Evolutionary conservation across 2,329 filamentous ascomycete species (phyloP).

Genomic region (Sordariomycetes sp.): DNA sequence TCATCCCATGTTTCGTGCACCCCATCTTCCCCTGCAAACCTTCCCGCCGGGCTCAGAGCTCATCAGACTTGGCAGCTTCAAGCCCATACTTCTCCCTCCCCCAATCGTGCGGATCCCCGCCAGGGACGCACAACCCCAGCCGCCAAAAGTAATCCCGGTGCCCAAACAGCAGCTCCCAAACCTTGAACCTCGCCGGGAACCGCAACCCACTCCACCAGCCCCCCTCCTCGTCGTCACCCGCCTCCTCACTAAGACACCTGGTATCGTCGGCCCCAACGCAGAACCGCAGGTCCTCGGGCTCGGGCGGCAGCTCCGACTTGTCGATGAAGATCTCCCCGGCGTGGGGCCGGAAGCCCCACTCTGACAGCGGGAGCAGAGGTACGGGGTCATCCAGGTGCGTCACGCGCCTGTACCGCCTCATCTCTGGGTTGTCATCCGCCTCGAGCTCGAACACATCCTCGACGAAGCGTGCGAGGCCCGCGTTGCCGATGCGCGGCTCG

Average conservation of each 20-base stretch:
- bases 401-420: conserved; percentile 56
- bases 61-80: conserved; percentile 17
- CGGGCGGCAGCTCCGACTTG: conserved; percentile 59
- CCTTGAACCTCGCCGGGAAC: conserved; percentile 41
- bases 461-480: conserved; percentile 42
- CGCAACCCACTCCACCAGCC: conserved; percentile 16
- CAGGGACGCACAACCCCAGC: conserved; percentile 78
- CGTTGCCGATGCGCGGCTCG: conserved; percentile 62
- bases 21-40: not conserved
- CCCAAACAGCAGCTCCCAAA: conserved; percentile 90
- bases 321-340: conserved; percentile 80
- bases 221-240: conserved; percentile 17
- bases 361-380: conserved; percentile 70
- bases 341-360: conserved; percentile 84
- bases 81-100: conserved; percentile 37
- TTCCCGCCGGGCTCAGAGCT: conserved; percentile 20
- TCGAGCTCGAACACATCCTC: conserved; percentile 37
- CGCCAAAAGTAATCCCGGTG: conserved; percentile 97
- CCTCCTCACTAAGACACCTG: conserved; percentile 56
- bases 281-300: conserved; percentile 53
- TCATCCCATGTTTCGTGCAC: not conserved
- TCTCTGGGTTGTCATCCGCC: conserved; percentile 18
- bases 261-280: conserved; percentile 65
- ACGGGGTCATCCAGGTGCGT: conserved; percentile 85
- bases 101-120: conserved; percentile 62